Conservation (phyloP, 306 rosid genomes). For the Psophocarpus tetragonolobus region DNA sequence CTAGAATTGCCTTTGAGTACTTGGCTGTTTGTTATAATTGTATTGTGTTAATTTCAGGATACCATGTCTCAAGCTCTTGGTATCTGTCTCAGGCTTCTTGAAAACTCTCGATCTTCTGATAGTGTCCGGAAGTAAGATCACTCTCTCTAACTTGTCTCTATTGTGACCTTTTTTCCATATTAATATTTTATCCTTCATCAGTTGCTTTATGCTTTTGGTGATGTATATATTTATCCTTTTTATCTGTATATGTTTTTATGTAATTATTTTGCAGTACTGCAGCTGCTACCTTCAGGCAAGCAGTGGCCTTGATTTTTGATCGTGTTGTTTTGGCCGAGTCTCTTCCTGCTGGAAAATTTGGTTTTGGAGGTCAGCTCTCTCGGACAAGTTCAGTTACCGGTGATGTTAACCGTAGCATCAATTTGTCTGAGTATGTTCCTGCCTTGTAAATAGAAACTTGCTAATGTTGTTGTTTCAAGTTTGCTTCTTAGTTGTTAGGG, state of each 20-base stretch:
- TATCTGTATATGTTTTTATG: constrained; percentile 38
- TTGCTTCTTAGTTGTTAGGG: constrained; percentile 11
- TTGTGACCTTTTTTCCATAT: constrained; percentile 9
- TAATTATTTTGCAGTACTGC: constrained; percentile 77
- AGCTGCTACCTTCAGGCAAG: constrained; percentile 99
- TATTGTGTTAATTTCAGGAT: constrained; percentile 56
- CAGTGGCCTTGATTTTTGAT: constrained; percentile 90
- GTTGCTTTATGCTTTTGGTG: constrained; percentile 19
- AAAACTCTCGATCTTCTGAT: constrained; percentile 83
- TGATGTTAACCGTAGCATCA: constrained; percentile 81
- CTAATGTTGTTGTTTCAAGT: constrained; percentile 27
- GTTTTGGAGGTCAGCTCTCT: constrained; percentile 75
- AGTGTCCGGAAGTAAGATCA: constrained; percentile 82
- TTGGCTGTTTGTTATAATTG: constrained; percentile 22
- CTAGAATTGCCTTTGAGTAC: constrained; percentile 16
- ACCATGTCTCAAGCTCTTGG: constrained; percentile 91
- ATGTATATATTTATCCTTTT: constrained; percentile 5
- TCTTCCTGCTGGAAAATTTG: constrained; percentile 84
- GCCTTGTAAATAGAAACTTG: constrained; percentile 4
- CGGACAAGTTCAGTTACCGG: constrained; percentile 75
- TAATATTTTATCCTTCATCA: not conserved
- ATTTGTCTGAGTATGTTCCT: constrained; percentile 65
- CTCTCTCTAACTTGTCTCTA: not conserved
- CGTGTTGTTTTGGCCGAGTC: constrained; percentile 78
- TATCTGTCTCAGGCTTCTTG: constrained; percentile 93